Percentiles rank a stretch among this genome's conserved stretches.
Conservation (phyloP, 2,329 filamentous ascomycete genomes). For the Magnaporthiopsis rhizophila region DNA sequence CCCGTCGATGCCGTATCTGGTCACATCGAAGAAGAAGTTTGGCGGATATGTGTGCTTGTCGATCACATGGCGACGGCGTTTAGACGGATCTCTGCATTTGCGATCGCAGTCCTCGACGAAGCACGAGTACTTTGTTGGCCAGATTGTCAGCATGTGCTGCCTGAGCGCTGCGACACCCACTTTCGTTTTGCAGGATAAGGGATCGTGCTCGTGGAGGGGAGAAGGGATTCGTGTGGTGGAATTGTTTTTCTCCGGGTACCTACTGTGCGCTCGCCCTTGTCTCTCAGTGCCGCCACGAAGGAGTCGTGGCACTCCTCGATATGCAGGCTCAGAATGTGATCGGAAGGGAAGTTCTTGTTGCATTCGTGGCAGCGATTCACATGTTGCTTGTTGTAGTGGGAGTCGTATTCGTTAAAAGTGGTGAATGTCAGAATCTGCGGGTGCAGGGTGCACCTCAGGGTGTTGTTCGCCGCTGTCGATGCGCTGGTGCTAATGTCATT, state of each 20-base stretch:
- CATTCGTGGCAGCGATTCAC: slow-evolving; percentile 81
- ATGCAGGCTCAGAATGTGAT: slow-evolving; percentile 72
- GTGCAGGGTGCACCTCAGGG: slow-evolving; percentile 78
- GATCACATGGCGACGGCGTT: slow-evolving; percentile 79
- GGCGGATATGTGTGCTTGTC: slow-evolving; percentile 91
- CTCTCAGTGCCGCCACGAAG: slow-evolving; percentile 61
- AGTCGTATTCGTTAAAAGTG: slow-evolving; percentile 73
- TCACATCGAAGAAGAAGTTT: slow-evolving; percentile 81
- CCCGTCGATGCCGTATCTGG: slow-evolving; percentile 83
- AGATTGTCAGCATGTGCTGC: slow-evolving; percentile 4
- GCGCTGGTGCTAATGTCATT: slow-evolving; percentile 22
- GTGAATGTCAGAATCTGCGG: slow-evolving; percentile 60
- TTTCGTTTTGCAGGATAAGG: neutral
- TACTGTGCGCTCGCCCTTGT: slow-evolving; percentile 81
- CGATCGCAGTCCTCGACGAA: slow-evolving; percentile 85
- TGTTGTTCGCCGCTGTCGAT: slow-evolving; percentile 26
- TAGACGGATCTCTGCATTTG: slow-evolving; percentile 74
- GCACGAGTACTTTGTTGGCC: slow-evolving; percentile 64
- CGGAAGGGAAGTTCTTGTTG: slow-evolving; percentile 77
- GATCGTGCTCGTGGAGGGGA: neutral
- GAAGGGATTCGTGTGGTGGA: neutral
- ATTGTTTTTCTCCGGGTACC: slow-evolving; percentile 21
- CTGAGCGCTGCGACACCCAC: neutral
- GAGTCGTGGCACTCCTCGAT: slow-evolving; percentile 90
- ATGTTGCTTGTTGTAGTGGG: slow-evolving; percentile 76